phyloP scores from a whole-genome alignment of 139 green algal species.

The Axilococcus clingmanii region DNA sequence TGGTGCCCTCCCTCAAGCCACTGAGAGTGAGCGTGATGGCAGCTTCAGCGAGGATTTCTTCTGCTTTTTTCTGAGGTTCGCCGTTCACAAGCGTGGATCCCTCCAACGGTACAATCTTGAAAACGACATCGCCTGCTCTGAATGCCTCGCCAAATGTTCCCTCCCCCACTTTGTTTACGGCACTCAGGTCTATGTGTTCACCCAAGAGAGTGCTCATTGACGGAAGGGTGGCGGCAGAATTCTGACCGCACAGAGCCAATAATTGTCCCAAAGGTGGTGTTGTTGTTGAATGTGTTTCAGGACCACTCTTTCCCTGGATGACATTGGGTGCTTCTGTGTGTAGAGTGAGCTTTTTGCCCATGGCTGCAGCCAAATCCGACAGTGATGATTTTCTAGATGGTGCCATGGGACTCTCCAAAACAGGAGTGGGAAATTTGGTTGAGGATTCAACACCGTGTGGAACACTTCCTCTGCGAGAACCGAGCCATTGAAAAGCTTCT shows the following conservation, averaged over 20 bases:
- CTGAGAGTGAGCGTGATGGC: slow-evolving; percentile 59
- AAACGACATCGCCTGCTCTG: slow-evolving; percentile 39
- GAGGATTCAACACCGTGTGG: too few relatives aligned
- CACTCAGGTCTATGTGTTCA: slow-evolving; percentile 29
- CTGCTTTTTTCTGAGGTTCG: slow-evolving; percentile 55
- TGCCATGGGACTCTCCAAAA: too few relatives aligned
- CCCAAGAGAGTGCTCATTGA: slow-evolving; percentile 49
- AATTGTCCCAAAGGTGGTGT: slow-evolving; percentile 47
- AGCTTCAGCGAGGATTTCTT: slow-evolving; percentile 68
- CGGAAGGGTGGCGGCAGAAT: slow-evolving; percentile 22
- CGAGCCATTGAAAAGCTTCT: too few relatives aligned
- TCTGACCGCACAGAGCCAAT: slow-evolving; percentile 57
- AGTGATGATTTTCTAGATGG: too few relatives aligned
- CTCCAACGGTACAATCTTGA: slow-evolving; percentile 95
- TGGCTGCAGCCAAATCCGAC: too few relatives aligned
- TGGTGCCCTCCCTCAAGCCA: slow-evolving; percentile 17
- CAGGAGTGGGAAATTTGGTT: too few relatives aligned
- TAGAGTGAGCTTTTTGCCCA: too few relatives aligned
- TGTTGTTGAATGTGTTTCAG: too few relatives aligned
- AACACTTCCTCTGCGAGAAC: too few relatives aligned
- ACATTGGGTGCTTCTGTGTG: too few relatives aligned
- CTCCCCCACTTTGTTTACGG: slow-evolving; percentile 67
- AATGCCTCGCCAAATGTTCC: slow-evolving; percentile 92
- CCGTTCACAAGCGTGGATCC: slow-evolving; percentile 66
- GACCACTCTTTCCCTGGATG: too few relatives aligned